These are phyloP conservation scores for Royoungia palumana DNA, from an alignment of 768 basidiomycete genomes.

Conservation along the genomic window DNA sequence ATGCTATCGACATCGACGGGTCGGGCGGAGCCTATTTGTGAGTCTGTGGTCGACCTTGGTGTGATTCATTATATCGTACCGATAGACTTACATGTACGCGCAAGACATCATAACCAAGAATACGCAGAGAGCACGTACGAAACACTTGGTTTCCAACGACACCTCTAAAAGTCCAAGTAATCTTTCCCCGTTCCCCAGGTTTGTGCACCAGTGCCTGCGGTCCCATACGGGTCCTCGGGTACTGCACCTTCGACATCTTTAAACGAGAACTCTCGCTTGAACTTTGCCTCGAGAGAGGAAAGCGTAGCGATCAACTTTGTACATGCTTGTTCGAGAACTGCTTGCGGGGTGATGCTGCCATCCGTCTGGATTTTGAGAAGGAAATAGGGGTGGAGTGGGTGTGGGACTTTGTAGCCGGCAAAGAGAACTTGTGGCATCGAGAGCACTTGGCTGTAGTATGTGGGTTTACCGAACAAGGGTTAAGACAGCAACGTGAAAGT, in stretches of 20 bases:
- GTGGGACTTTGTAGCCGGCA: conserved; percentile 97
- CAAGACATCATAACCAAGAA: too few species aligned
- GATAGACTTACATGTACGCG: too few species aligned
- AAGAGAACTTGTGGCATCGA: conserved; percentile 86
- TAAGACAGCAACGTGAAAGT: background rate
- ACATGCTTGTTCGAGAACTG: conserved; percentile 80
- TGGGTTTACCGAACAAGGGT: conserved; percentile 5
- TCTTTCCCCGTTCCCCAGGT: conserved; percentile 49
- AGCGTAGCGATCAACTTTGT: conserved; percentile 73
- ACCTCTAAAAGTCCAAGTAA: conserved; percentile 50
- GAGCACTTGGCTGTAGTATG: conserved; percentile 72
- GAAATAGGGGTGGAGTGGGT: conserved; percentile 93
- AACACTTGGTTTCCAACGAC: too few species aligned
- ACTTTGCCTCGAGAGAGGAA: conserved; percentile 66
- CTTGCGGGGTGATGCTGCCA: conserved; percentile 77
- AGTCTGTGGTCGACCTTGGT: too few species aligned
- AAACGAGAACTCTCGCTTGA: conserved; percentile 79
- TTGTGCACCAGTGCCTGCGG: conserved; percentile 35
- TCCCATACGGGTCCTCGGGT: conserved; percentile 51
- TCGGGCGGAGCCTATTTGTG: too few species aligned
- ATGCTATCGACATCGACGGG: too few species aligned
- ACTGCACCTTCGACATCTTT: conserved; percentile 60
- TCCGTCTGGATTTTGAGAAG: conserved; percentile 96
- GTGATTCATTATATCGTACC: too few species aligned
- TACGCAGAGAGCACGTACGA: background rate